phyloP scores from a whole-genome alignment of 225 moss, liverwort and hornwort species.

The Marchantia paleacea region DNA sequence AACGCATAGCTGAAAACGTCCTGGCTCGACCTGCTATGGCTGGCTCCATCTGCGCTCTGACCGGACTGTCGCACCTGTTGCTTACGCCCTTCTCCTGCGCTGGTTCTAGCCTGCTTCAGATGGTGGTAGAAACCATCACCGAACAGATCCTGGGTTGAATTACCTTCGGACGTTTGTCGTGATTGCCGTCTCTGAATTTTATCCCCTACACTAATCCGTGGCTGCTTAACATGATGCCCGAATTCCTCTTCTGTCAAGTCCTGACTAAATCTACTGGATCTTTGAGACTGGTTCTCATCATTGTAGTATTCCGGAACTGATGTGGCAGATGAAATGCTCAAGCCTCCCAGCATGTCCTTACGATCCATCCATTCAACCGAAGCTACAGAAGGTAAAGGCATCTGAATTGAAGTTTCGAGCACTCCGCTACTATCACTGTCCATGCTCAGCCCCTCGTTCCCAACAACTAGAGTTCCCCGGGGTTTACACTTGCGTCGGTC shows the following conservation, averaged over 20 bases:
- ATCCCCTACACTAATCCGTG: constrained; percentile 2
- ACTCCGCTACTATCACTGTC: constrained; percentile 62
- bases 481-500: constrained; percentile 92
- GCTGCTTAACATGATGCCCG: constrained; percentile 21
- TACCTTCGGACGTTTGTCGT: background rate
- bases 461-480: constrained; percentile 73
- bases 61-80: constrained; percentile 7
- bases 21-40: constrained; percentile 5
- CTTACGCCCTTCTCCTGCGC: constrained; percentile 1
- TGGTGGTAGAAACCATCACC: constrained; percentile 23
- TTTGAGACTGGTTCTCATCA: constrained; percentile 17
- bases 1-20: constrained; percentile 16
- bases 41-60: background rate
- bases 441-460: constrained; percentile 51
- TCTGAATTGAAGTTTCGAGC: constrained; percentile 47
- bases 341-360: constrained; percentile 25
- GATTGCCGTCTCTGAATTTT: background rate
- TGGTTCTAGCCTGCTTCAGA: constrained; percentile 16
- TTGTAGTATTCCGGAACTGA: background rate
- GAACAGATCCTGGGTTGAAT: background rate
- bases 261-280: constrained; percentile 8
- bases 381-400: constrained; percentile 70
- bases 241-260: constrained; percentile 19
- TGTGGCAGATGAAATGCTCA: constrained; percentile 2
- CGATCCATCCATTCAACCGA: constrained; percentile 98